Evolutionary conservation across 2,329 filamentous ascomycete species (phyloP).

Genomic region (Cephalotrichum gorgonifer): DNA sequence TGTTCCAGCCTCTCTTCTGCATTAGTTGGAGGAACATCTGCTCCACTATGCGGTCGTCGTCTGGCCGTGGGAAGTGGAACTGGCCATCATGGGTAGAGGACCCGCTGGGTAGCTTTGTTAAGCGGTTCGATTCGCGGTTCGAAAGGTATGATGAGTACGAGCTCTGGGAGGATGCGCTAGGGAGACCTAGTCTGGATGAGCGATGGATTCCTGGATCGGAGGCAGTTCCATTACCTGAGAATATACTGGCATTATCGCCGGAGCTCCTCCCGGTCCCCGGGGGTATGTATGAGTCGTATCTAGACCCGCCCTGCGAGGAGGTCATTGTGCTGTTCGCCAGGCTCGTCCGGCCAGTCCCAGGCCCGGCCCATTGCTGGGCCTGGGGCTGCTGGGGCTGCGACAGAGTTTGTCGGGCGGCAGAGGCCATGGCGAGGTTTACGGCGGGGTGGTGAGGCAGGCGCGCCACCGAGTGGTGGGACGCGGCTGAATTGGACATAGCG

Average conservation of each 20-base stretch:
- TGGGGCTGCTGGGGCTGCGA: conserved; percentile 23
- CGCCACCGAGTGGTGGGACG: conserved; percentile 44
- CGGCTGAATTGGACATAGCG: conserved; percentile 27
- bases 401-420: conserved; percentile 54
- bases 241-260: conserved; percentile 41
- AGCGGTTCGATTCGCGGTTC: conserved; percentile 44
- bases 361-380: conserved; percentile 66
- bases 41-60: conserved; percentile 76
- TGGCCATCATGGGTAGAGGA: conserved; percentile 30
- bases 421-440: conserved; percentile 60
- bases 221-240: conserved; percentile 44
- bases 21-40: conserved; percentile 88
- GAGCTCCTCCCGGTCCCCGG: conserved; percentile 49
- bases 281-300: conserved; percentile 54
- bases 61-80: conserved; percentile 61
- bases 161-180: conserved; percentile 45
- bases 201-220: conserved; percentile 27
- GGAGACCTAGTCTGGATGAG: conserved; percentile 37
- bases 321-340: conserved; percentile 38
- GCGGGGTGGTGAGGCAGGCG: conserved; percentile 45
- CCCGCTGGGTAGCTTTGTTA: conserved; percentile 35
- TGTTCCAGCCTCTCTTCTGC: conserved; percentile 97
- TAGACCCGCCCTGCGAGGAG: conserved; percentile 17
- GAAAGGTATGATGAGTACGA: conserved; percentile 38
- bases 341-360: conserved; percentile 9